These are phyloP conservation scores for Lipomyces sp. DNA, from an alignment of 805 yeast genomes.

Conservation along the genomic window DNA sequence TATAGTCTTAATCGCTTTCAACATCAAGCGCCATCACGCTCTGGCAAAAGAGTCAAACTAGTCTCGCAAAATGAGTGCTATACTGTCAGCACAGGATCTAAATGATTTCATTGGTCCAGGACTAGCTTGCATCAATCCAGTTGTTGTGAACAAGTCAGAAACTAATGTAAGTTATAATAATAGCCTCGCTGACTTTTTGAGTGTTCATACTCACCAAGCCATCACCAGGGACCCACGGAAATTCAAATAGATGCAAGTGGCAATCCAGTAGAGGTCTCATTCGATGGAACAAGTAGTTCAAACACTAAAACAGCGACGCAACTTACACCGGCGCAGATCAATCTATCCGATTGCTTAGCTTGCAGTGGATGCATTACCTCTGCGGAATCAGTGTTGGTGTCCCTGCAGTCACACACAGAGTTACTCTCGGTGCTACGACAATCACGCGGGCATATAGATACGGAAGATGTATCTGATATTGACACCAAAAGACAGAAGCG, in stretches of 20 bases:
- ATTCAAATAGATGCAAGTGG: constrained; percentile 65
- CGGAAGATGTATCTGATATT: constrained; percentile 25
- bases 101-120: constrained; percentile 96
- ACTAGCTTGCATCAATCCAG: constrained; percentile 91
- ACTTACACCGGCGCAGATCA: constrained; percentile 81
- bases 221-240: constrained; percentile 45
- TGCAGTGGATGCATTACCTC: constrained; percentile 97
- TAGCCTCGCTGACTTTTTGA: neutral
- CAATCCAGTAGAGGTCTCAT: constrained; percentile 69
- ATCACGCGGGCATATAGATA: constrained; percentile 6
- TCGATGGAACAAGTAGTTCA: constrained; percentile 40
- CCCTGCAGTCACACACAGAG: constrained; percentile 86
- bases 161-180: constrained; percentile 9
- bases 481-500: constrained; percentile 41
- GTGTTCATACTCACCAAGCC: constrained; percentile 44
- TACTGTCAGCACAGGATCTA: constrained; percentile 84
- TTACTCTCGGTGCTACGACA: constrained; percentile 49
- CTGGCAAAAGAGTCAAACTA: neutral
- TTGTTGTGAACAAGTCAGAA: constrained; percentile 50
- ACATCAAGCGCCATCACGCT: neutral
- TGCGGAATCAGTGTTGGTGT: constrained; percentile 91
- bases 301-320: constrained; percentile 16
- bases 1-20: no score
- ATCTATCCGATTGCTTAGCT: constrained; percentile 90
- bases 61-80: constrained; percentile 72